Percentiles rank a stretch among this genome's conserved stretches.
Conservation (phyloP, 495 filamentous ascomycete genomes). For the Friedmanniomyces endolithicus region DNA sequence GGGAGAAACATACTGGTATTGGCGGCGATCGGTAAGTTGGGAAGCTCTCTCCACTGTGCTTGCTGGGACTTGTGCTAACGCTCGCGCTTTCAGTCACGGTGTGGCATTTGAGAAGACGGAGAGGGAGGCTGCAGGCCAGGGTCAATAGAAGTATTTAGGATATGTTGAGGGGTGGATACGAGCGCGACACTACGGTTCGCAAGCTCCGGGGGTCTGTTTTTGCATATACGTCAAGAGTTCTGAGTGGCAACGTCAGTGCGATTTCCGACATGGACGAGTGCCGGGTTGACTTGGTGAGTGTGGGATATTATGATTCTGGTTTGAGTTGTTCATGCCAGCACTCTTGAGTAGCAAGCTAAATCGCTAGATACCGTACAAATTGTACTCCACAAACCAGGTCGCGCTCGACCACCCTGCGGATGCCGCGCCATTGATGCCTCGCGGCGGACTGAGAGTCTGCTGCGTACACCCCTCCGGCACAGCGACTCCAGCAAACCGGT, state of each 20-base stretch:
- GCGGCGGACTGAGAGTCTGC: slow-evolving; percentile 2
- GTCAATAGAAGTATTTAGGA: not conserved
- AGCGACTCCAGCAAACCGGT: slow-evolving; percentile 16
- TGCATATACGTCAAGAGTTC: too few species aligned
- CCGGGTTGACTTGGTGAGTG: too few species aligned
- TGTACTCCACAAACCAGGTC: slow-evolving; percentile 5
- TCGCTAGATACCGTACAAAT: not conserved
- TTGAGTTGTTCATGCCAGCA: too few species aligned
- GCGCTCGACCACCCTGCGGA: not conserved
- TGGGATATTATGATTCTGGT: too few species aligned
- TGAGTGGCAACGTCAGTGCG: too few species aligned
- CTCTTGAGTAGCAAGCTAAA: too few species aligned
- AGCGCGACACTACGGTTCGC: too few species aligned
- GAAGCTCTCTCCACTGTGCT: not conserved
- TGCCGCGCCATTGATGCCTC: not conserved
- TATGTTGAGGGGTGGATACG: not conserved
- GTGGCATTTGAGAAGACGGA: slow-evolving; percentile 22
- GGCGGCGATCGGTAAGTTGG: slow-evolving; percentile 24
- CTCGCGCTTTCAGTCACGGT: slow-evolving; percentile 7
- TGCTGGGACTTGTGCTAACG: not conserved
- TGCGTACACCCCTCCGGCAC: not conserved
- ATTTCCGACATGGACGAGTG: too few species aligned
- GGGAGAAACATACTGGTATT: slow-evolving; percentile 31
- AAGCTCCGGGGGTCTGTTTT: too few species aligned
- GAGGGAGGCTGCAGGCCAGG: slow-evolving; percentile 14